phyloP scores from a whole-genome alignment of 768 basidiomycete species.

The Trametes villosa region DNA sequence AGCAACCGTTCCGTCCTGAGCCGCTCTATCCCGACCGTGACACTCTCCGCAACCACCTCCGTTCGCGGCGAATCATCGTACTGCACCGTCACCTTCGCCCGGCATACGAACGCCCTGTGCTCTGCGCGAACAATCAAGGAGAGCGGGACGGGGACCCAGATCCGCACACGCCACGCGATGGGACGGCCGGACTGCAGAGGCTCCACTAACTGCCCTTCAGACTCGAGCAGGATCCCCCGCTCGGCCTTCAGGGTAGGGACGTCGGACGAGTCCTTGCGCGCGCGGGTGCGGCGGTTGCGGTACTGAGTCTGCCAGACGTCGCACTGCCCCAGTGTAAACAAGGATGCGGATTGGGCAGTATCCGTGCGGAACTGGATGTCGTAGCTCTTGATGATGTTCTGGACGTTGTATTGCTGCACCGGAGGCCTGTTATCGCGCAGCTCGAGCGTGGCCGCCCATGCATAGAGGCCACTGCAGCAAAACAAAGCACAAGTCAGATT shows the following conservation, averaged over 20 bases:
- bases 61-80: neutral
- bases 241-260: neutral
- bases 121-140: constrained; percentile 51
- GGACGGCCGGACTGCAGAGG: neutral
- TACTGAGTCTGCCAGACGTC: neutral
- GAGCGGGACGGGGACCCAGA: constrained; percentile 53
- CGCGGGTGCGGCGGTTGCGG: neutral
- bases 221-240: neutral
- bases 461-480: neutral
- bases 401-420: neutral
- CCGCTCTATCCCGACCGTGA: constrained; percentile 4
- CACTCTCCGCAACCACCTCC: neutral
- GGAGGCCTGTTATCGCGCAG: neutral
- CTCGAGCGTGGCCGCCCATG: neutral
- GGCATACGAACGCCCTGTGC: constrained; percentile 47
- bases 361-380: neutral
- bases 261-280: neutral
- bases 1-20: neutral
- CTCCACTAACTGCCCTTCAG: neutral
- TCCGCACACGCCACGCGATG: constrained; percentile 37
- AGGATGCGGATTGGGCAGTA: neutral
- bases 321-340: neutral
- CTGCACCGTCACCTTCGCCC: constrained; percentile 32
- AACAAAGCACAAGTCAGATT: neutral
- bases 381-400: neutral